Percentiles rank a stretch among this genome's conserved stretches.
phyloP scores from a whole-genome alignment of 1,139 yeast genomes.

The Wickerhamomyces sp. region DNA sequence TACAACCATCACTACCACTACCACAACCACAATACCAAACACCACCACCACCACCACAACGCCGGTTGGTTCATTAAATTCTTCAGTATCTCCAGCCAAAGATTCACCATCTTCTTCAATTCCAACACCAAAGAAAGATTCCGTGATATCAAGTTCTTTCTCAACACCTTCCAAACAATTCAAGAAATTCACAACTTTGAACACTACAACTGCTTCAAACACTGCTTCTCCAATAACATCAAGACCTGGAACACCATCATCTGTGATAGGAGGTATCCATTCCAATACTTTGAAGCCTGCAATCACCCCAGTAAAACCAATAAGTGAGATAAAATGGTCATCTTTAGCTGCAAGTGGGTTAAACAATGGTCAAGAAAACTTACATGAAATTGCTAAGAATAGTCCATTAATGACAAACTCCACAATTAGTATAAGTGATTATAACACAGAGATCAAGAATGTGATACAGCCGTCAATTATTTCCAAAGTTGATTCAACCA shows the following conservation, averaged over 20 bases:
- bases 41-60: conserved; percentile 1
- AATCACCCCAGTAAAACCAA: conserved; percentile 2
- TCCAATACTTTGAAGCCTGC: conserved; percentile 9
- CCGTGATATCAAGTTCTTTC: background rate
- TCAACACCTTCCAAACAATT: conserved; percentile 10
- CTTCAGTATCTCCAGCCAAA: background rate
- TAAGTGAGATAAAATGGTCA: conserved; percentile 41
- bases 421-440: background rate
- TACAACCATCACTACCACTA: background rate
- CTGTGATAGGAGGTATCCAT: conserved; percentile 1
- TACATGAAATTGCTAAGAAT: conserved; percentile 1
- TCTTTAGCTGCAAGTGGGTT: conserved; percentile 53
- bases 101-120: background rate
- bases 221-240: conserved; percentile 1
- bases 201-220: conserved; percentile 2
- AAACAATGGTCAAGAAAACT: conserved; percentile 15
- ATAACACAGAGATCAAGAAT: background rate
- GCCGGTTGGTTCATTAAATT: no score
- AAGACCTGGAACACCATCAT: conserved; percentile 1
- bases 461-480: background rate
- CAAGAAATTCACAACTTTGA: conserved; percentile 5
- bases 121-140: conserved; percentile 4
- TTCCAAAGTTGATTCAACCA: background rate
- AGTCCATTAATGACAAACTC: conserved; percentile 7
- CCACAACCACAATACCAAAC: conserved; percentile 1